phyloP scores from a whole-genome alignment of 805 yeast genomes.

The Kazachstania africana region DNA sequence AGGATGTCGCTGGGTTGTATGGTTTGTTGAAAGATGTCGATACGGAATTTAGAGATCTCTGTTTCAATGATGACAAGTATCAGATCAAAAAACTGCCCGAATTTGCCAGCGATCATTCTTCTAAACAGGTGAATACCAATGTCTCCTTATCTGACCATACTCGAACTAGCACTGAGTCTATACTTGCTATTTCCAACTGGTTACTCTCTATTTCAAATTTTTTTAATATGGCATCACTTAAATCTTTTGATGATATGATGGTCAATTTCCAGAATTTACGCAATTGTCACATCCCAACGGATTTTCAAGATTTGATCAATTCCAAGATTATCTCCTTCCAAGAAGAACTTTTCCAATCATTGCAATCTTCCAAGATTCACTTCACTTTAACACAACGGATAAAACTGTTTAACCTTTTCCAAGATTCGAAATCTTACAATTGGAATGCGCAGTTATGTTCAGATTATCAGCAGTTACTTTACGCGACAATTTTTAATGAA shows the following conservation, averaged over 20 bases:
- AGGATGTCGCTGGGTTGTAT: constrained; percentile 10
- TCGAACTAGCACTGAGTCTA: no score
- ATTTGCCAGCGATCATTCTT: background rate
- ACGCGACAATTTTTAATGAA: no score
- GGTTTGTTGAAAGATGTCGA: constrained; percentile 12
- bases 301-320: constrained; percentile 7
- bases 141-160: no score
- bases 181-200: no score
- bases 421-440: no score
- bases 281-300: no score
- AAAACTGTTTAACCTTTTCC: constrained; percentile 9
- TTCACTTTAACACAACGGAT: constrained; percentile 15
- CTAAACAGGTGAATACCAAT: background rate
- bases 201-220: constrained; percentile 14
- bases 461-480: no score
- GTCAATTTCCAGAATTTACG: no score
- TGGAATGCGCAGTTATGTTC: no score
- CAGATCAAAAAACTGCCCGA: constrained; percentile 15
- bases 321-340: constrained; percentile 7
- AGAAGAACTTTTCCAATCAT: constrained; percentile 6
- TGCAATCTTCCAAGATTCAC: constrained; percentile 1
- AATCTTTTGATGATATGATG: no score
- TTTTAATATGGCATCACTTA: no score
- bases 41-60: constrained; percentile 17
- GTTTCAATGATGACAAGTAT: constrained; percentile 20